These are phyloP conservation scores for Penicillium herquei DNA, from an alignment of 495 filamentous ascomycete genomes.

Conservation along the genomic window DNA sequence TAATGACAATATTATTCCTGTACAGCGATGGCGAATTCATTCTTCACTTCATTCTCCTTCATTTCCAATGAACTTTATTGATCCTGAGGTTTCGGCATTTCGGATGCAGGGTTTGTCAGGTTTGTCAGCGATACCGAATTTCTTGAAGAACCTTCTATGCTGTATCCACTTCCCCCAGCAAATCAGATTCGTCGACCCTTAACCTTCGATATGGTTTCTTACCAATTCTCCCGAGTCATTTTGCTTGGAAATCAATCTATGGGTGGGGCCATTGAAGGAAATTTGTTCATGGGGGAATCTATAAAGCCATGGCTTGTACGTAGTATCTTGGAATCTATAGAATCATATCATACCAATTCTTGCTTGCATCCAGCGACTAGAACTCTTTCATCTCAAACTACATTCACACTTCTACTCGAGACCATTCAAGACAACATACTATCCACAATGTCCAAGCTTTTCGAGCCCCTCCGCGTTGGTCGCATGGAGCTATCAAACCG, in stretches of 20 bases:
- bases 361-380: background rate
- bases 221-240: background rate
- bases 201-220: background rate
- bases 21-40: background rate
- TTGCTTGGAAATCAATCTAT: slow-evolving; percentile 1
- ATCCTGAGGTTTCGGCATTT: background rate
- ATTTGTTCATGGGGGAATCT: background rate
- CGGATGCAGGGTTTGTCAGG: background rate
- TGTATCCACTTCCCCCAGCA: background rate
- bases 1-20: background rate
- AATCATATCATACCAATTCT: background rate
- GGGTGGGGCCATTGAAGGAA: background rate
- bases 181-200: background rate
- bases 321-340: background rate
- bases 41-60: background rate
- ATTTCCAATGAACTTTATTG: background rate
- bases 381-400: background rate
- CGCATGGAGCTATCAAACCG: slow-evolving; percentile 46
- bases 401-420: background rate
- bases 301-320: background rate
- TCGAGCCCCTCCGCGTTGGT: slow-evolving; percentile 50
- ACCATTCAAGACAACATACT: background rate
- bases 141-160: too few relatives aligned
- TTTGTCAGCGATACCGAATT: background rate
- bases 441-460: slow-evolving; percentile 32